Percentiles rank a stretch among this genome's conserved stretches.
Evolutionary conservation across 2,329 filamentous ascomycete species (phyloP).

Genomic region (Cladosporium cucumerinum): DNA sequence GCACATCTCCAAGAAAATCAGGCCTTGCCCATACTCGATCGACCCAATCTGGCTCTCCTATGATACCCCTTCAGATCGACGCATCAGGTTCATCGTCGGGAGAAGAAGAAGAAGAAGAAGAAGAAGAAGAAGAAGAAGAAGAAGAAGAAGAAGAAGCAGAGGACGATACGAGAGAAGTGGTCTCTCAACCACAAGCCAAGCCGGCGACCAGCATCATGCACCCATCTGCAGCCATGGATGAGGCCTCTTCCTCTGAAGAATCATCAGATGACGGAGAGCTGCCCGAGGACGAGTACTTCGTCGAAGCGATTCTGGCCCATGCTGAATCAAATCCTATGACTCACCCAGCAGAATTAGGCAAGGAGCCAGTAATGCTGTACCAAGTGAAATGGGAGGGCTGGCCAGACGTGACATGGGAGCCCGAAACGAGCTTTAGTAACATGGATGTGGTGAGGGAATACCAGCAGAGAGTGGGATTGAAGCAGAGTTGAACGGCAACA

Average conservation of each 20-base stretch:
- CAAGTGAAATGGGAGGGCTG: constrained; percentile 33
- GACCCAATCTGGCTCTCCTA: neutral
- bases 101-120: too few relatives aligned
- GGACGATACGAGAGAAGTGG: neutral
- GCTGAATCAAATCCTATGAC: constrained; percentile 27
- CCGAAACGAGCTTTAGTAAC: constrained; percentile 31
- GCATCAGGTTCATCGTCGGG: neutral
- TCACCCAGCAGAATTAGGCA: constrained; percentile 25
- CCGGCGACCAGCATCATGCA: constrained; percentile 5
- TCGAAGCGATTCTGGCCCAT: constrained; percentile 30
- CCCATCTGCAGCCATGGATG: neutral
- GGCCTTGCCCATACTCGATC: neutral
- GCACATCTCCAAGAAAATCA: neutral
- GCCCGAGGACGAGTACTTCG: constrained; percentile 21
- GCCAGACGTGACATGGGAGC: constrained; percentile 34
- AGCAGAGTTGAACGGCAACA: neutral
- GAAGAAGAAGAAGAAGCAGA: neutral
- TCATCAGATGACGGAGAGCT: constrained; percentile 17
- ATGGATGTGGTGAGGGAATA: constrained; percentile 29
- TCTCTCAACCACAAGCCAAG: neutral
- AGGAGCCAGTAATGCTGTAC: constrained; percentile 30
- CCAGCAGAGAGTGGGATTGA: constrained; percentile 20
- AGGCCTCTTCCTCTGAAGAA: constrained; percentile 10
- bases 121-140: neutral
- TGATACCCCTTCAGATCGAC: constrained; percentile 1